Percentiles rank a stretch among this genome's conserved stretches.
phyloP scores from a whole-genome alignment of 805 yeast genomes.

The Lachancea sp. region DNA sequence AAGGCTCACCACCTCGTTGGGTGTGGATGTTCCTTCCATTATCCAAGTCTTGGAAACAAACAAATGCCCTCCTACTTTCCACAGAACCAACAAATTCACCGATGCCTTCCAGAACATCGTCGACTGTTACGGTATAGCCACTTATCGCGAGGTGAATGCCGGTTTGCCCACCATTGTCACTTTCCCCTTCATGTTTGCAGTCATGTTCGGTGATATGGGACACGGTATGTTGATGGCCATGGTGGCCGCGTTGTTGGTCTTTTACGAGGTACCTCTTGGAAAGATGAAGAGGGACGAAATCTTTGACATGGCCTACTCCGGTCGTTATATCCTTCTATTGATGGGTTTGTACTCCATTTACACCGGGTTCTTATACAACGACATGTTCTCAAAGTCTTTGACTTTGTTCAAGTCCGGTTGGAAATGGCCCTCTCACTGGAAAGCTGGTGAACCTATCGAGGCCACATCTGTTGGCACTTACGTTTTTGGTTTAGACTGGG shows the following conservation, averaged over 20 bases:
- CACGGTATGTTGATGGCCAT: slow-evolving; percentile 61
- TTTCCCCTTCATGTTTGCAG: slow-evolving; percentile 77
- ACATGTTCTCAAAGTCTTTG: slow-evolving; percentile 64
- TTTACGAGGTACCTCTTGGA: slow-evolving; percentile 47
- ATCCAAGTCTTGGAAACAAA: slow-evolving; percentile 58
- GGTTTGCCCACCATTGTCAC: slow-evolving; percentile 70
- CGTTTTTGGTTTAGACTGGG: slow-evolving; percentile 60
- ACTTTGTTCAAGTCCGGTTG: slow-evolving; percentile 64
- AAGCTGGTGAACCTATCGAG: slow-evolving; percentile 42
- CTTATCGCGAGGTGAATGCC: slow-evolving; percentile 69
- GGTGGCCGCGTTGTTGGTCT: slow-evolving; percentile 49
- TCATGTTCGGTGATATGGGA: slow-evolving; percentile 79
- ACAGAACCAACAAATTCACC: slow-evolving; percentile 63
- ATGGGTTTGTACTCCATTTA: slow-evolving; percentile 73
- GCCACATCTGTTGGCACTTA: slow-evolving; percentile 49
- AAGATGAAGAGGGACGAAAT: slow-evolving; percentile 63
- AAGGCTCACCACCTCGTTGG: slow-evolving; percentile 29
- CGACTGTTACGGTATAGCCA: slow-evolving; percentile 74
- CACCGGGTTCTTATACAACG: slow-evolving; percentile 69
- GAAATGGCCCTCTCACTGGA: slow-evolving; percentile 52
- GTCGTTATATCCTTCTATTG: slow-evolving; percentile 59
- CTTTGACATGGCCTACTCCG: slow-evolving; percentile 69
- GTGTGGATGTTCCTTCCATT: slow-evolving; percentile 37
- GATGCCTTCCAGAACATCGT: slow-evolving; percentile 61
- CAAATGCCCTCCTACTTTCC: slow-evolving; percentile 66